Base-by-base conservation (phyloP, 257 asterid species). In the Cynanchum wilfordii region DNA sequence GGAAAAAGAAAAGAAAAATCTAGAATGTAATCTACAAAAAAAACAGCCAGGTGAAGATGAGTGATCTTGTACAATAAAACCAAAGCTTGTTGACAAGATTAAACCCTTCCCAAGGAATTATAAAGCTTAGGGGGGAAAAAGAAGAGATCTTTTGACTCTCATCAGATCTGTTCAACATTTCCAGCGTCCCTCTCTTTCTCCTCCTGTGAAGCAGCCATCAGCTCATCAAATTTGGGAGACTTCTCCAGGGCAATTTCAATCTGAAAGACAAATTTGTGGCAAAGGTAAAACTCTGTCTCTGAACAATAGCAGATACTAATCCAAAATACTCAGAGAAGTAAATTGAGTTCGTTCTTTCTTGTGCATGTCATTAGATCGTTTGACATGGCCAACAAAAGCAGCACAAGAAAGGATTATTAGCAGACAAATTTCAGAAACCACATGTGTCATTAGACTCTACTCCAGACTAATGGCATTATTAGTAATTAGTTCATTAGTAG, bases 201-300 rank as follows among this genome's bases (percentile, higher is more conserved):
- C 59, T 80, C 89, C 75, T 78, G 83, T 4, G 90, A 85, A 20
- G 86, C 82, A 30, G 89, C 90, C 90, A 87, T 90, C 66, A 90
- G 75, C 58, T 82, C 91, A 45, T 91, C 95, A 33, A 89, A 91
- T 52, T 91, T 89, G 38, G 83, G 86, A 6, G 95, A 85, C 77
- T 91, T 91, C 76, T 86, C 95, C 76, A 89, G 85, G 29, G 84
- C 80, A 40, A 91, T 78, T 79, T 89, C 96, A 69, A 91, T 89
- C 95, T 91, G 89, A 24, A 81, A 62, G 20, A 60, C 30, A 52
- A 60, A 27, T 51, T 50, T 67, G 25, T 67, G 25, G 5, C 74
- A 10, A 50, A 45, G 56, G n/a, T 59, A n/a, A 36, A 59, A 58
- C 60, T 5, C 38, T n/a, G 33, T 20, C n/a, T 36, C 30, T 25